These are phyloP conservation scores for Myxozyma lipomycoides DNA, from an alignment of 805 yeast genomes.

Conservation along the genomic window DNA sequence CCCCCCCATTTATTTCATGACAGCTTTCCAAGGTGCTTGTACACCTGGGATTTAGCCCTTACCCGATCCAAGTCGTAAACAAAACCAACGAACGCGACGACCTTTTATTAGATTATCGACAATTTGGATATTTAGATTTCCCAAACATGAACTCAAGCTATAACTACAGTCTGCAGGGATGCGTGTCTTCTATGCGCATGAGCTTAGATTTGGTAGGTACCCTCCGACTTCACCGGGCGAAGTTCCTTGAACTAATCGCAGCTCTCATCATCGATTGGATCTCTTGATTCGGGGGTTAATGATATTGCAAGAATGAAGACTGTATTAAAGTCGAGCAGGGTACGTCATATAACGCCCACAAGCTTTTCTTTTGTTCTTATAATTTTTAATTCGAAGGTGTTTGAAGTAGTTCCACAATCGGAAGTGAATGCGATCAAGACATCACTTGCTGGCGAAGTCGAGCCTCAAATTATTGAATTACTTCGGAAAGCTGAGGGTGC, in stretches of 20 bases:
- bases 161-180: slow-evolving; percentile 25
- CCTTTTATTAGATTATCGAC: too few relatives aligned
- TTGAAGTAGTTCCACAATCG: slow-evolving; percentile 33
- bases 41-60: too few relatives aligned
- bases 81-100: not conserved
- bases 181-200: slow-evolving; percentile 20
- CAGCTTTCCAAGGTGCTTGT: too few relatives aligned
- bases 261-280: slow-evolving; percentile 19
- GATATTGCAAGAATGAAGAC: slow-evolving; percentile 31
- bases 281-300: slow-evolving; percentile 16
- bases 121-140: too few relatives aligned
- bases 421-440: slow-evolving; percentile 29
- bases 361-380: not conserved
- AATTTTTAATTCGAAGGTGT: slow-evolving; percentile 21
- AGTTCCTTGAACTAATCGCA: not conserved
- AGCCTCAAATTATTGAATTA: slow-evolving; percentile 32
- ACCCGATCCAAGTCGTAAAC: not conserved
- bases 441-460: slow-evolving; percentile 32
- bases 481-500: slow-evolving; percentile 30
- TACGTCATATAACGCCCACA: not conserved
- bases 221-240: not conserved
- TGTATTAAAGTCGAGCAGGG: slow-evolving; percentile 26
- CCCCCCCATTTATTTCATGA: too few relatives aligned
- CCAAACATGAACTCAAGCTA: slow-evolving; percentile 19
- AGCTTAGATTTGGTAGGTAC: slow-evolving; percentile 20